A percentile compares a stretch with the other conserved stretches of the same genome.
phyloP scores from a whole-genome alignment of 2,329 filamentous ascomycete species.

The Hirsutella minnesotensis region DNA sequence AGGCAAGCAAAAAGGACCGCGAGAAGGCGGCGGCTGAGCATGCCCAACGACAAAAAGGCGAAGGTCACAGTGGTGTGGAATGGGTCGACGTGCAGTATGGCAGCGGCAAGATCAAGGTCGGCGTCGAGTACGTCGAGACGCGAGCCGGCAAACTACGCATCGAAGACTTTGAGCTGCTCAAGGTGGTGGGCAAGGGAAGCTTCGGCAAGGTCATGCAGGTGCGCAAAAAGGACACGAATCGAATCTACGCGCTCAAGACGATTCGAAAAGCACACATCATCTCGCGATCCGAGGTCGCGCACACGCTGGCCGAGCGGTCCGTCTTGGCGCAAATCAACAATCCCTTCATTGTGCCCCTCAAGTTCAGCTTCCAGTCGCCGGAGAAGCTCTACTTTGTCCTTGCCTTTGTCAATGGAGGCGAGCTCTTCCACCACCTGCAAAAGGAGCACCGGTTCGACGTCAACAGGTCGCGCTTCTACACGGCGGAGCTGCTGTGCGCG shows the following conservation, averaged over 20 bases:
- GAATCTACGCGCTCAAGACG: slow-evolving; percentile 98
- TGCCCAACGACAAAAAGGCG: slow-evolving; percentile 34
- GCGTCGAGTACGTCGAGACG: slow-evolving; percentile 92
- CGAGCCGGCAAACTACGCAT: slow-evolving; percentile 81
- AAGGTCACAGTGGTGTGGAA: slow-evolving; percentile 63
- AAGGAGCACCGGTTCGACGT: slow-evolving; percentile 97
- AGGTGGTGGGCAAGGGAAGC: slow-evolving; percentile 95
- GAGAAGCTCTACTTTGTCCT: slow-evolving; percentile 97
- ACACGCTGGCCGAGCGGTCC: slow-evolving; percentile 93
- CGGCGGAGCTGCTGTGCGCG: slow-evolving; percentile 88
- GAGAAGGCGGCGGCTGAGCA: slow-evolving; percentile 64
- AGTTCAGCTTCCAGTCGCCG: slow-evolving; percentile 98
- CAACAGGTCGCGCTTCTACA: slow-evolving; percentile 93
- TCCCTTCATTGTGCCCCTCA: slow-evolving; percentile 95
- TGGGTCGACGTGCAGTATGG: slow-evolving; percentile 90
- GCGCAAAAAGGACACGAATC: slow-evolving; percentile 91
- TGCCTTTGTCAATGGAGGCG: slow-evolving; percentile 94
- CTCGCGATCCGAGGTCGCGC: slow-evolving; percentile 91
- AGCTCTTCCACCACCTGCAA: slow-evolving; percentile 94
- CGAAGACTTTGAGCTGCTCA: slow-evolving; percentile 93
- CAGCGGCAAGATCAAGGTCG: slow-evolving; percentile 77
- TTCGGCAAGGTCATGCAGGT: slow-evolving; percentile 99
- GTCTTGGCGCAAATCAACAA: slow-evolving; percentile 99
- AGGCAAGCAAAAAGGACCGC: slow-evolving; percentile 75
- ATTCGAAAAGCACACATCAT: slow-evolving; percentile 99